phyloP scores from a whole-genome alignment of 495 filamentous ascomycete species.

The Bacidia rubella region DNA sequence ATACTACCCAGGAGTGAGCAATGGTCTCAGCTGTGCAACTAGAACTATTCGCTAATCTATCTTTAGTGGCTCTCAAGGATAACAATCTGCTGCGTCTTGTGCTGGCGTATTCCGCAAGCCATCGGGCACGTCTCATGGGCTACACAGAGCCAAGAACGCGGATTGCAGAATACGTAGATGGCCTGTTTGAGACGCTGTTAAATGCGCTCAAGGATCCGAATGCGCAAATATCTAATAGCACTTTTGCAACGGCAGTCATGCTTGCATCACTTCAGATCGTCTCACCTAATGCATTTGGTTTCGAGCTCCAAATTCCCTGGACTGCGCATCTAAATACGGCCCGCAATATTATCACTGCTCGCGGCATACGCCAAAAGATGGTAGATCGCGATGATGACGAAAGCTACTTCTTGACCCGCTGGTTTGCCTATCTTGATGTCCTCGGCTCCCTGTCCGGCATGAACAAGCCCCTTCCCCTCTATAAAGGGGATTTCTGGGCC shows the following conservation, averaged over 20 bases:
- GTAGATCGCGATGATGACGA: constrained; percentile 48
- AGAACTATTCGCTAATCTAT: constrained; percentile 7
- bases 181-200: constrained; percentile 63
- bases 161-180: constrained; percentile 65
- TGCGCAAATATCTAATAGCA: constrained; percentile 51
- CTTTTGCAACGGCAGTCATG: constrained; percentile 77
- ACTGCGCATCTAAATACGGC: constrained; percentile 65
- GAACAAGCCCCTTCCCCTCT: constrained; percentile 41
- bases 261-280: constrained; percentile 76
- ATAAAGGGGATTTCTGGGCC: constrained; percentile 37
- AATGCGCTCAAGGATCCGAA: constrained; percentile 49
- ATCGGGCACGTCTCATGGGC: constrained; percentile 62
- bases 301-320: constrained; percentile 50
- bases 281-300: constrained; percentile 65
- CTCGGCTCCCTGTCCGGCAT: constrained; percentile 63
- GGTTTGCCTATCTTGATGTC: constrained; percentile 79
- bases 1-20: constrained; percentile 56
- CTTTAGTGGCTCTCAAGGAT: constrained; percentile 50
- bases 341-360: constrained; percentile 58
- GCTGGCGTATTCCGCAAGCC: constrained; percentile 70
- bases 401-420: constrained; percentile 69
- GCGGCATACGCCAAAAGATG: constrained; percentile 41
- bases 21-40: constrained; percentile 5
- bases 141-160: constrained; percentile 65
- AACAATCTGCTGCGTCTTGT: constrained; percentile 61